Percentiles rank a stretch among this genome's conserved stretches.
phyloP scores from a whole-genome alignment of 306 rosid genomes.

The Cicer chorassanicum region DNA sequence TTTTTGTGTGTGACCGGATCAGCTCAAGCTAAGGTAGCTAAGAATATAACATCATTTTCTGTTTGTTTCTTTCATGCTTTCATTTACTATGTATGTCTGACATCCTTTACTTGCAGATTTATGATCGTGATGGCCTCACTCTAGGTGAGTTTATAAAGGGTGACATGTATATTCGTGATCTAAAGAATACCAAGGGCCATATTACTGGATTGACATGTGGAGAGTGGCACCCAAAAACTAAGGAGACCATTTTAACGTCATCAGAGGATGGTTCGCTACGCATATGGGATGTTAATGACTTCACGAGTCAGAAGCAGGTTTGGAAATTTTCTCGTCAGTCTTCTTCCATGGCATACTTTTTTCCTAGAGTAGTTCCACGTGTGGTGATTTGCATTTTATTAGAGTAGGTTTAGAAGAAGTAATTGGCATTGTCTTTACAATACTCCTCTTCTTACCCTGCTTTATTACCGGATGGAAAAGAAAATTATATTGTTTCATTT shows the following conservation, averaged over 20 bases:
- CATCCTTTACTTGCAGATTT: constrained; percentile 62
- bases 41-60: not conserved
- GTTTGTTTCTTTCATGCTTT: constrained; percentile 16
- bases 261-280: constrained; percentile 97
- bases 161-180: constrained; percentile 96
- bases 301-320: constrained; percentile 96
- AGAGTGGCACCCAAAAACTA: constrained; percentile 87
- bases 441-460: constrained; percentile 21
- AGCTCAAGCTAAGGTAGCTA: constrained; percentile 85
- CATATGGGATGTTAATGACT: constrained; percentile 95
- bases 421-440: constrained; percentile 24
- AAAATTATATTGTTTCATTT: not conserved
- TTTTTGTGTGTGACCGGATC: constrained; percentile 94
- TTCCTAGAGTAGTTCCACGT: constrained; percentile 18
- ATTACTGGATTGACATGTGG: constrained; percentile 95
- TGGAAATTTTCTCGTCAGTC: not conserved
- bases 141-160: constrained; percentile 92
- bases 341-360: constrained; percentile 25
- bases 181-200: constrained; percentile 96
- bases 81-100: not conserved
- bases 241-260: constrained; percentile 87
- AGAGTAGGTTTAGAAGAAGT: constrained; percentile 9
- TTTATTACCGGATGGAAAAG: not conserved
- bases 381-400: constrained; percentile 2
- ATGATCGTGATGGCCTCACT: constrained; percentile 97